A percentile compares a stretch with the other conserved stretches of the same genome.
Conservation (phyloP, 257 asterid species). For the Solanum megistacrolobum region DNA sequence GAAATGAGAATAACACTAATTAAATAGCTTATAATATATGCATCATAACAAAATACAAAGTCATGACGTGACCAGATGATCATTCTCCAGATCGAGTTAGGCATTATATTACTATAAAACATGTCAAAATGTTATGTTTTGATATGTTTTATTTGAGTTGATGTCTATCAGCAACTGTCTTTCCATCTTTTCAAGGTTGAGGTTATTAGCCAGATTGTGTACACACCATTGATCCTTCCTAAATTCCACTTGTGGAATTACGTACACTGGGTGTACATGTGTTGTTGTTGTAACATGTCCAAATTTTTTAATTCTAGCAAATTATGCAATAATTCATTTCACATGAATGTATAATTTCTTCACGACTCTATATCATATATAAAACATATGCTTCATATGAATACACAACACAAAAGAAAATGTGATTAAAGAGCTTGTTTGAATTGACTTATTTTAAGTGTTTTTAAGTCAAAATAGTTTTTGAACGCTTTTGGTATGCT, state of each 20-base stretch:
- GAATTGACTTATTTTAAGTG: too few species aligned
- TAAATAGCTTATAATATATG: not conserved
- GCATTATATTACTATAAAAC: too few species aligned
- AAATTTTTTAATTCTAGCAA: not conserved
- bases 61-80: not conserved
- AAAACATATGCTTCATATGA: not conserved
- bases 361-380: not conserved
- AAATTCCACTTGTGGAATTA: too few species aligned
- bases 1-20: not conserved
- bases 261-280: not conserved
- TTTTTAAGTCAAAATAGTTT: too few species aligned
- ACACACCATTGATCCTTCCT: too few species aligned
- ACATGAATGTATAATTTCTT: not conserved
- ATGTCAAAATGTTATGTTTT: not conserved
- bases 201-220: too few species aligned
- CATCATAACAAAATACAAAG: not conserved
- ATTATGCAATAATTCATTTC: not conserved
- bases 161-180: too few species aligned
- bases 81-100: too few species aligned
- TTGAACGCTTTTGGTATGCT: too few species aligned
- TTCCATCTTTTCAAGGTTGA: too few species aligned
- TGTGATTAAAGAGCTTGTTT: not conserved
- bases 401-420: not conserved
- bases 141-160: too few species aligned
- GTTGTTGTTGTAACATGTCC: not conserved